Conservation (phyloP, 164 flowering plant species). For the Stephania cephalantha region DNA sequence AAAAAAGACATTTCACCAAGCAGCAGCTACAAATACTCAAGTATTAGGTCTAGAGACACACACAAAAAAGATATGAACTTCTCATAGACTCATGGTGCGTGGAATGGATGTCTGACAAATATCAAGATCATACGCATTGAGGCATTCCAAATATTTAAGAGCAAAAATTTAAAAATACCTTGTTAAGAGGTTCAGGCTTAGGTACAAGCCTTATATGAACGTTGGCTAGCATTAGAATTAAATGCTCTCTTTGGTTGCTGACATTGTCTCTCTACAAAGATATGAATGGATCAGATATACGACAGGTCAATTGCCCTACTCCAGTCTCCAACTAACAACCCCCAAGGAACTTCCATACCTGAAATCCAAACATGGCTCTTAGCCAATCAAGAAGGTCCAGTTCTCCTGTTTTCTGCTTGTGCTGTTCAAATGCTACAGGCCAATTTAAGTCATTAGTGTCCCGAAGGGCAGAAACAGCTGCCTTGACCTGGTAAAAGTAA, state of each 20-base stretch:
- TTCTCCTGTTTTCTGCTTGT: conserved; percentile 70
- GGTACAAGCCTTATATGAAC: conserved; percentile 79
- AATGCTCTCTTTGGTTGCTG: conserved; percentile 93
- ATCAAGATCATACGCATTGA: neutral
- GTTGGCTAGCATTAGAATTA: conserved; percentile 78
- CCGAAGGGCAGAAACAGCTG: conserved; percentile 77
- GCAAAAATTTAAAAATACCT: conserved; percentile 33
- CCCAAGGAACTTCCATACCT: conserved; percentile 35
- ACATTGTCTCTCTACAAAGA: conserved; percentile 84
- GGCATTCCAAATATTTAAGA: neutral
- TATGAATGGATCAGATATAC: conserved; percentile 15
- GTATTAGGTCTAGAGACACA: neutral
- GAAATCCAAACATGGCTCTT: conserved; percentile 98
- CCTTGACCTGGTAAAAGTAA: conserved; percentile 60
- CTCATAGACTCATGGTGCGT: neutral
- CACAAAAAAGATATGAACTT: neutral
- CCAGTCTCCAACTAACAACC: neutral
- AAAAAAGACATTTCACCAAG: neutral
- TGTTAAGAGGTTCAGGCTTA: conserved; percentile 87
- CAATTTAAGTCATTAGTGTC: conserved; percentile 80
- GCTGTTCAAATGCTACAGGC: conserved; percentile 79
- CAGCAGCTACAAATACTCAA: neutral
- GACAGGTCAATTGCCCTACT: neutral
- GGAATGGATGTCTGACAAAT: neutral
- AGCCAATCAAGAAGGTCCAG: conserved; percentile 96